These are phyloP conservation scores for Lodderomyces beijingensis DNA, from an alignment of 1,139 yeast species.

Conservation along the genomic window DNA sequence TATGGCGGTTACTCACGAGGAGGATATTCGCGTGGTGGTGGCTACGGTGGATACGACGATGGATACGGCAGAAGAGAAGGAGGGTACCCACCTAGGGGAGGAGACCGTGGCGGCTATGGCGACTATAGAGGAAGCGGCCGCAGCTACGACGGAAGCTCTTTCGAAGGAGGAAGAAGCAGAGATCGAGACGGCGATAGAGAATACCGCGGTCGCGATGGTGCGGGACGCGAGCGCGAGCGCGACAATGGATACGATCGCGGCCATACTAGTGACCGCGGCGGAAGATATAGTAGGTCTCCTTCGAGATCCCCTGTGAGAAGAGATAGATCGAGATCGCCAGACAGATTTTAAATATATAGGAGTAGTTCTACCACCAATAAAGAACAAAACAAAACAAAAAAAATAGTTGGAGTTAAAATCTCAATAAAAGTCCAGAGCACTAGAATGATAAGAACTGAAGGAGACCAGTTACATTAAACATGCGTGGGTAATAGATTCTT, in stretches of 20 bases:
- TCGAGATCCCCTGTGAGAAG: slow-evolving; percentile 39
- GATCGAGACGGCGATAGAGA: slow-evolving; percentile 17
- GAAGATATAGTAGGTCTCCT: slow-evolving; percentile 36
- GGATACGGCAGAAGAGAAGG: slow-evolving; percentile 16
- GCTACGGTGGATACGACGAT: slow-evolving; percentile 18
- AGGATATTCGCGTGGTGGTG: slow-evolving; percentile 17
- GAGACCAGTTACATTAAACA: too few relatives aligned
- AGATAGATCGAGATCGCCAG: slow-evolving; percentile 42
- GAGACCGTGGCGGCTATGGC: slow-evolving; percentile 15
- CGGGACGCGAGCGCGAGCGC: slow-evolving; percentile 42
- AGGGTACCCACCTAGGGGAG: slow-evolving; percentile 16
- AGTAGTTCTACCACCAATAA: too few relatives aligned
- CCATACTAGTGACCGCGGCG: slow-evolving; percentile 18
- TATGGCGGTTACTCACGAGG: slow-evolving; percentile 17
- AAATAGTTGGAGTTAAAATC: too few relatives aligned
- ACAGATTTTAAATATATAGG: slow-evolving; percentile 1
- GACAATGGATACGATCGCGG: slow-evolving; percentile 17
- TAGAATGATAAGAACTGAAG: too few relatives aligned
- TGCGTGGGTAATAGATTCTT: too few relatives aligned
- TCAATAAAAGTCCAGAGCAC: too few relatives aligned
- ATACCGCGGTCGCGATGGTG: slow-evolving; percentile 25
- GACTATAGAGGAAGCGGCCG: slow-evolving; percentile 17
- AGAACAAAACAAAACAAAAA: too few relatives aligned
- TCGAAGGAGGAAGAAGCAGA: slow-evolving; percentile 21
- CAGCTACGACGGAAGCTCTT: slow-evolving; percentile 14